phyloP scores from a whole-genome alignment of 352 stramenopile species.

The Globisporangium spinosum region DNA sequence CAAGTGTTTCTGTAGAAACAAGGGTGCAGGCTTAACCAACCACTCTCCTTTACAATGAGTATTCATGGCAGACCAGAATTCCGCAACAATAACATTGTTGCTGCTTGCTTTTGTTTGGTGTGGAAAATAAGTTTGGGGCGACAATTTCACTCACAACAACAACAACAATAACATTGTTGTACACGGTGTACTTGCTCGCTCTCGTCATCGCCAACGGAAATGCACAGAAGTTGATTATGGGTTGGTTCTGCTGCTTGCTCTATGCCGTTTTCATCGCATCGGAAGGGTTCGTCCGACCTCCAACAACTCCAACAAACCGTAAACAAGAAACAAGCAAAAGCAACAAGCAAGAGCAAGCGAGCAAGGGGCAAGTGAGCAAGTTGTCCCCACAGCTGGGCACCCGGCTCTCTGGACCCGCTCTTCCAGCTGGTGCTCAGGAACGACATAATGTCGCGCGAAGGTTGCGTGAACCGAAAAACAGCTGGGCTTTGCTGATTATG shows the following conservation, averaged over 20 bases:
- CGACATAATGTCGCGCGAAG: background rate
- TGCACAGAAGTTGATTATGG: background rate
- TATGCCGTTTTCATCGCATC: background rate
- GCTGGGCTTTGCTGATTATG: background rate
- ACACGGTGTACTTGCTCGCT: background rate
- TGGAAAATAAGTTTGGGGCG: background rate
- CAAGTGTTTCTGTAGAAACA: background rate
- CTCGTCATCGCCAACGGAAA: background rate
- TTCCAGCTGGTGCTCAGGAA: conserved; percentile 7
- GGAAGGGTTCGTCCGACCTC: background rate
- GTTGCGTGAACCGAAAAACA: background rate
- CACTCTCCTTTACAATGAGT: background rate
- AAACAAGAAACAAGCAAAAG: background rate
- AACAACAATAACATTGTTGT: conserved; percentile 5
- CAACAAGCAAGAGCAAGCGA: background rate
- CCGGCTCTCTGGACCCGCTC: conserved; percentile 6
- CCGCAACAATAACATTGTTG: conserved; percentile 6
- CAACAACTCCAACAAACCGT: background rate
- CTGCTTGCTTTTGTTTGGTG: background rate
- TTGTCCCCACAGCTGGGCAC: background rate
- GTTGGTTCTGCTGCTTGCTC: background rate
- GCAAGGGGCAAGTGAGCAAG: background rate
- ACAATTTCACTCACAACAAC: background rate
- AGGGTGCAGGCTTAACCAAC: background rate
- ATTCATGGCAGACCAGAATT: background rate